A percentile compares a stretch with the other conserved stretches of the same genome.
Conservation (phyloP, 139 green algal species). For the Chlamydomonas applanata region DNA sequence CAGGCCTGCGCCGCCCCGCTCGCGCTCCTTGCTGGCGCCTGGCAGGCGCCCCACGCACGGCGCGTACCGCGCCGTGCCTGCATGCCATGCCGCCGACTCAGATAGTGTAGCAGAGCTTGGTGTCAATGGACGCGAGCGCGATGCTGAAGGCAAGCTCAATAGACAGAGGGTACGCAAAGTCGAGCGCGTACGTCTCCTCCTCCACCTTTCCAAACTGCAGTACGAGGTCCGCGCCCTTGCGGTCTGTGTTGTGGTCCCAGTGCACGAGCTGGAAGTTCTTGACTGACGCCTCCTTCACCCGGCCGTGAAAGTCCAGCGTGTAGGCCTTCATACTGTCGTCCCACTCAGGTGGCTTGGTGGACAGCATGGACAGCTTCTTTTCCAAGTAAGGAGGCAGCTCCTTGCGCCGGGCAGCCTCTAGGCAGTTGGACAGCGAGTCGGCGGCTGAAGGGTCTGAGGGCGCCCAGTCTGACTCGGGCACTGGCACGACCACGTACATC, state of each 20-base stretch:
- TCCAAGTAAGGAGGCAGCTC: conserved; percentile 41
- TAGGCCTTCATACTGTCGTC: conserved; percentile 63
- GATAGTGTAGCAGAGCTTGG: conserved; percentile 56
- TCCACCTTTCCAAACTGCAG: conserved; percentile 81
- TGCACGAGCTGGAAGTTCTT: conserved; percentile 97
- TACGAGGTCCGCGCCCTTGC: conserved; percentile 56
- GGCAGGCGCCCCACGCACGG: too few species aligned
- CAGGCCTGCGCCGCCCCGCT: too few species aligned
- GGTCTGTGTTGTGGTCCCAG: conserved; percentile 62
- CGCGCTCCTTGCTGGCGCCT: too few species aligned
- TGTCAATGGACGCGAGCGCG: conserved; percentile 49
- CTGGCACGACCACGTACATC: conserved; percentile 32
- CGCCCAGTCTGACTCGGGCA: conserved; percentile 23
- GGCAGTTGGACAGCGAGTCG: conserved; percentile 28
- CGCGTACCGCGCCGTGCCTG: too few species aligned
- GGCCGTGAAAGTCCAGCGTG: conserved; percentile 94
- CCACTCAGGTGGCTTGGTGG: conserved; percentile 41
- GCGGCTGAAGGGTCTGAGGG: conserved; percentile 12
- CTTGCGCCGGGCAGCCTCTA: conserved; percentile 31
- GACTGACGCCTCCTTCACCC: conserved; percentile 81
- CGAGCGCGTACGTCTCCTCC: conserved; percentile 83
- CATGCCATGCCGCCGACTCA: conserved; percentile 6
- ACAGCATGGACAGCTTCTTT: conserved; percentile 42
- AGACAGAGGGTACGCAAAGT: conserved; percentile 81
- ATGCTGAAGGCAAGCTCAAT: conserved; percentile 77